Evolutionary conservation across 768 basidiomycete genomes (phyloP).

Genomic region (Porpolomopsis calyptriformis): DNA sequence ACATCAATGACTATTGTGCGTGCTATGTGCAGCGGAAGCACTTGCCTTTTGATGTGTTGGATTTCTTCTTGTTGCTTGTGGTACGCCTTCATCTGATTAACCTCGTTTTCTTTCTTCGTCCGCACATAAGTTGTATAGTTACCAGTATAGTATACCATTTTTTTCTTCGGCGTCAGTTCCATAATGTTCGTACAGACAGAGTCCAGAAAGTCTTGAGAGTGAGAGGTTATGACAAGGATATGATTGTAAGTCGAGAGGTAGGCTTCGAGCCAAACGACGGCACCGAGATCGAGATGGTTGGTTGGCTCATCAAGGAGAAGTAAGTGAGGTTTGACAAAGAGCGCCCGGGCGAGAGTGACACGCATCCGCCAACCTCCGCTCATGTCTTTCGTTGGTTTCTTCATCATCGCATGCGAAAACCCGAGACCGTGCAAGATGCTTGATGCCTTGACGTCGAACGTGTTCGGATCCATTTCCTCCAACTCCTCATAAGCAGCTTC

Average conservation of each 20-base stretch:
- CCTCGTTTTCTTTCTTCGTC: constrained; percentile 94
- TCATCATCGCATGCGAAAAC: constrained; percentile 87
- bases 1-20: constrained; percentile 8
- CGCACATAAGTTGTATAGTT: constrained; percentile 97
- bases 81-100: constrained; percentile 99
- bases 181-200: constrained; percentile 95
- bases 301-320: constrained; percentile 89
- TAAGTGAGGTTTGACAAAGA: constrained; percentile 94
- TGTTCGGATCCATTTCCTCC: constrained; percentile 91
- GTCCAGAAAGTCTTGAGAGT: constrained; percentile 99
- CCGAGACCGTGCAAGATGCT: constrained; percentile 97
- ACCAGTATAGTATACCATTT: constrained; percentile 87
- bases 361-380: constrained; percentile 99
- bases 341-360: constrained; percentile 88
- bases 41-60: constrained; percentile 92
- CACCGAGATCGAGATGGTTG: constrained; percentile 91
- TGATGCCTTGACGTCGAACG: constrained; percentile 92
- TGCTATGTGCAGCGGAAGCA: neutral
- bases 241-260: constrained; percentile 98
- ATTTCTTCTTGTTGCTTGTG: constrained; percentile 98
- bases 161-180: constrained; percentile 89
- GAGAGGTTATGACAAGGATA: constrained; percentile 93
- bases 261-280: constrained; percentile 98
- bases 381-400: constrained; percentile 96
- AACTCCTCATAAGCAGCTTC: constrained; percentile 90